These are phyloP conservation scores for Opeltia flavorubescens DNA, from an alignment of 495 filamentous ascomycete species.

Conservation along the genomic window DNA sequence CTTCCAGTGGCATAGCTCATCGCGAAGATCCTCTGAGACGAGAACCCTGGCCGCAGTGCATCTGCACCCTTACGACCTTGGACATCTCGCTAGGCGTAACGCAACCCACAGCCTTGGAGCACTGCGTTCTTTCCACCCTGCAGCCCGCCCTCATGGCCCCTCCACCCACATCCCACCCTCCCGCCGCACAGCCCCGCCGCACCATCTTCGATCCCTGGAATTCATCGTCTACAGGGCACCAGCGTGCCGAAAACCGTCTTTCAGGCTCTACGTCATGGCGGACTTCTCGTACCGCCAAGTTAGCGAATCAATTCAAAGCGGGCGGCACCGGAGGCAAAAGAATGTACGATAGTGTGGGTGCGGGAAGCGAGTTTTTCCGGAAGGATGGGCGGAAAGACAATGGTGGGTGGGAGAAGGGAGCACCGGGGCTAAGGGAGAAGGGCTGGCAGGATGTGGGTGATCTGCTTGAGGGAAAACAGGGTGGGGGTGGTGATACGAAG, in stretches of 20 bases:
- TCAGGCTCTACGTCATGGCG: conserved; percentile 54
- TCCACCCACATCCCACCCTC: conserved; percentile 10
- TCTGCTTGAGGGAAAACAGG: conserved; percentile 23
- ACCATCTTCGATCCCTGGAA: conserved; percentile 68
- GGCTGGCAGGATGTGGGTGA: conserved; percentile 27
- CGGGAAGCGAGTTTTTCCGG: conserved; percentile 12
- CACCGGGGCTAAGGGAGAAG: conserved; percentile 23
- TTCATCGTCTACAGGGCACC: conserved; percentile 66
- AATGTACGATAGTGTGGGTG: conserved; percentile 44
- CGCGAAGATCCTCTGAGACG: no score
- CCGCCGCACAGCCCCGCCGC: conserved; percentile 34
- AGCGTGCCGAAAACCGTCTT: conserved; percentile 50
- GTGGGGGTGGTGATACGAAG: conserved; percentile 11
- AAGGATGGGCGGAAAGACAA: conserved; percentile 16
- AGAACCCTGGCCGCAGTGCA: no score
- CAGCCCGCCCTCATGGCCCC: conserved; percentile 4
- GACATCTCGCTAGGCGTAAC: background rate
- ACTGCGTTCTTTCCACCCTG: background rate
- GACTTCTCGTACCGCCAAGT: conserved; percentile 47
- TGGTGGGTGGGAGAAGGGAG: conserved; percentile 31
- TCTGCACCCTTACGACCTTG: no score
- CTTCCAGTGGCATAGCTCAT: no score
- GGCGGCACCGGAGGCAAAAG: conserved; percentile 34
- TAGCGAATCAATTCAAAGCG: conserved; percentile 50
- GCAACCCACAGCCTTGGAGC: background rate